phyloP scores from a whole-genome alignment of 148 eudicot genomes.

The Arctostaphylos glauca region DNA sequence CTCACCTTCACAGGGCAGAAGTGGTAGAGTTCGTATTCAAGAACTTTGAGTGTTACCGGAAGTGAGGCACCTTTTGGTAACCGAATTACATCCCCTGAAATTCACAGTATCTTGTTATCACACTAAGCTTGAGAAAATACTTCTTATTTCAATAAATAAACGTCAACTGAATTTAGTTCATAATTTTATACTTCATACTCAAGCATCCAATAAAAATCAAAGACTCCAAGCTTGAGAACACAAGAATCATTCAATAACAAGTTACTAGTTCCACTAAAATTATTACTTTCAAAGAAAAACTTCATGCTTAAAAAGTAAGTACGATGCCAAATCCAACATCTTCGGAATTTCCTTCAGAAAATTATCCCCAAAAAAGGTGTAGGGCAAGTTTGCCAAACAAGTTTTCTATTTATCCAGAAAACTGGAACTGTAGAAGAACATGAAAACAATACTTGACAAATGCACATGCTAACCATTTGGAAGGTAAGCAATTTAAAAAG shows the following conservation, averaged over 20 bases:
- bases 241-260: background rate
- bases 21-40: slow-evolving; percentile 89
- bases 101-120: slow-evolving; percentile 5
- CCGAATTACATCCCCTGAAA: slow-evolving; percentile 57
- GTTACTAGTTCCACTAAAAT: background rate
- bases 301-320: background rate
- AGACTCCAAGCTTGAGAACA: background rate
- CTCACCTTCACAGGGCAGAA: slow-evolving; percentile 78
- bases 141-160: background rate
- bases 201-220: background rate
- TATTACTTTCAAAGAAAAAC: background rate
- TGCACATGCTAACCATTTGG: background rate
- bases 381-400: background rate
- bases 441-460: background rate
- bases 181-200: background rate
- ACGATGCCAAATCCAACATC: background rate
- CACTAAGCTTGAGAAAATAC: background rate
- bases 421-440: background rate
- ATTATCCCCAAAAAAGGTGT: background rate
- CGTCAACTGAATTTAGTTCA: background rate
- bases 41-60: slow-evolving; percentile 78
- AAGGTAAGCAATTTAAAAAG: background rate
- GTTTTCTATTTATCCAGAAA: background rate
- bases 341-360: background rate
- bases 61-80: slow-evolving; percentile 64